Conservation (phyloP, 2,329 filamentous ascomycete species). For the Talaromyces pinophilus region DNA sequence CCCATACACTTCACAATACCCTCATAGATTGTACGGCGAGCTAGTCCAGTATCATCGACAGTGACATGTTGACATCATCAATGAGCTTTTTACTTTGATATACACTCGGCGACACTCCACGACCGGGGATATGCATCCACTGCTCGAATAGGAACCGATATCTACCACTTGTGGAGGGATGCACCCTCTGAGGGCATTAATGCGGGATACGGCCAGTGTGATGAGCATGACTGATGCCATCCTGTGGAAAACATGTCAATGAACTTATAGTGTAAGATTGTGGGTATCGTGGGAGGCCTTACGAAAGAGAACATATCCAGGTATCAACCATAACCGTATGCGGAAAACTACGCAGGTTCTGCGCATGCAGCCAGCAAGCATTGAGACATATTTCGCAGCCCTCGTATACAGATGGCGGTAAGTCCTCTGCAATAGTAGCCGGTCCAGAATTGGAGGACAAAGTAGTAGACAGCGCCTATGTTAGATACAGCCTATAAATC, state of each 20-base stretch:
- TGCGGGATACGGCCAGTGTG: background rate
- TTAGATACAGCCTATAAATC: conserved; percentile 56
- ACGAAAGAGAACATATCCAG: conserved; percentile 59
- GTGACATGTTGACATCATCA: conserved; percentile 31
- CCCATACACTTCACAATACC: background rate
- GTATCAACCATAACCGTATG: conserved; percentile 57
- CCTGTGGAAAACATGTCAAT: background rate
- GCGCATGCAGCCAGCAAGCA: conserved; percentile 52
- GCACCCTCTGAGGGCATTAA: conserved; percentile 35
- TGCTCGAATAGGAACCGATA: conserved; percentile 45
- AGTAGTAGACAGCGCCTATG: conserved; percentile 49
- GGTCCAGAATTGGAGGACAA: background rate
- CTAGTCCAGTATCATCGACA: conserved; percentile 1
- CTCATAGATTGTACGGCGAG: background rate
- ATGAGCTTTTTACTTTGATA: conserved; percentile 52
- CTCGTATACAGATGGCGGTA: conserved; percentile 40
- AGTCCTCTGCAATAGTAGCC: conserved; percentile 28
- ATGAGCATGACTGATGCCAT: conserved; percentile 5
- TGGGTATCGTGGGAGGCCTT: conserved; percentile 30
- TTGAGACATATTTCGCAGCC: conserved; percentile 52
- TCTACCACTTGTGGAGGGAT: conserved; percentile 43
- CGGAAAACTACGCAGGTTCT: conserved; percentile 51
- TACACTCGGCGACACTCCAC: conserved; percentile 49
- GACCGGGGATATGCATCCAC: conserved; percentile 48
- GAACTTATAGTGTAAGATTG: background rate